Evolutionary conservation across 176 grass and related monocot species (phyloP).

Genomic region (Ensete ventricosum): DNA sequence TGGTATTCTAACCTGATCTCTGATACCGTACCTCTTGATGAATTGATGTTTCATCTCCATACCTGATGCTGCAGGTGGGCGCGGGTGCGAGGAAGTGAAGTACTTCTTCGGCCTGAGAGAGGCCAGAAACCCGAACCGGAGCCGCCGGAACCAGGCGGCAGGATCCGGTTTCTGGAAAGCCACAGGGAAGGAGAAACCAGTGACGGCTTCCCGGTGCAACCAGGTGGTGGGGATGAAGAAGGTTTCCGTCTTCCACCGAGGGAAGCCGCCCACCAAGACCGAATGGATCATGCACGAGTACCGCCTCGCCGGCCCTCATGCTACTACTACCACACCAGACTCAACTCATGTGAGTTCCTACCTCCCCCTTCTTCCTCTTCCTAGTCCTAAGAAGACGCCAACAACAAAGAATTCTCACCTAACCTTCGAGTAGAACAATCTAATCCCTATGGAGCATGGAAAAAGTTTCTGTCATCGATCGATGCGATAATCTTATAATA

Average conservation of each 20-base stretch:
- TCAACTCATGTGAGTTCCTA: too few species aligned
- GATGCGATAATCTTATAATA: neutral
- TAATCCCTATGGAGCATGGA: neutral
- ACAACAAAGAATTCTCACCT: neutral
- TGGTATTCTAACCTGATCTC: neutral
- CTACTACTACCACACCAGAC: too few species aligned
- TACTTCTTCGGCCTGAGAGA: conserved; percentile 51
- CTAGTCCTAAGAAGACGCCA: too few species aligned
- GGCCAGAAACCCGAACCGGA: conserved; percentile 12
- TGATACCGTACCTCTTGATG: neutral
- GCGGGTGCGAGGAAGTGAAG: conserved; percentile 24
- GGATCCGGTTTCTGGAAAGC: conserved; percentile 57
- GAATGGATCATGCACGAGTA: conserved; percentile 74
- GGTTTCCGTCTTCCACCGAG: conserved; percentile 37
- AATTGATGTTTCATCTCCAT: neutral
- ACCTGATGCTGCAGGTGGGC: conserved; percentile 23
- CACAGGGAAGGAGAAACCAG: conserved; percentile 40
- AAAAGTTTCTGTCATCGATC: neutral
- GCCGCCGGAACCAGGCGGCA: conserved; percentile 18
- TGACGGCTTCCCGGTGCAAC: conserved; percentile 26
- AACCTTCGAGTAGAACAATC: neutral
- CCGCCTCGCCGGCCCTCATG: conserved; percentile 31
- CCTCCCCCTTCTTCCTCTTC: too few species aligned
- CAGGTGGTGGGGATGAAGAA: conserved; percentile 56
- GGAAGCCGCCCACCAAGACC: conserved; percentile 22